Percentiles rank a stretch among this genome's conserved stretches.
These are phyloP conservation scores for Vigna mungo DNA, from an alignment of 306 rosid genomes.

Conservation along the genomic window DNA sequence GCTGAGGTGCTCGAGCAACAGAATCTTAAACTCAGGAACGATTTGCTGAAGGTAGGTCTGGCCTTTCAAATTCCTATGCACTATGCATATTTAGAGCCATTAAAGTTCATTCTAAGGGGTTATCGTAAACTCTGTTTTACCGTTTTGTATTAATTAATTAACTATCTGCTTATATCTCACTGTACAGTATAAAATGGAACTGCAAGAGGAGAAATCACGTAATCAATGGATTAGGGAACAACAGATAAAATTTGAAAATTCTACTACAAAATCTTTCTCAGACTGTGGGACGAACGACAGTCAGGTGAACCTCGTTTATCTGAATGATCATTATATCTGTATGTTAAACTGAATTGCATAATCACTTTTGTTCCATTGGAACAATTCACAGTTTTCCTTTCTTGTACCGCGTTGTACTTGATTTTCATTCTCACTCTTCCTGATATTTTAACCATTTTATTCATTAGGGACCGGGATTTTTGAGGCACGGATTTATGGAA, in stretches of 20 bases:
- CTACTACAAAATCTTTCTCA: constrained; percentile 57
- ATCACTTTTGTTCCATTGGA: constrained; percentile 16
- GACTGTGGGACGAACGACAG: constrained; percentile 54
- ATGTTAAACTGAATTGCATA: constrained; percentile 20
- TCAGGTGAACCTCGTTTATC: constrained; percentile 61
- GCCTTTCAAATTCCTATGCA: constrained; percentile 28
- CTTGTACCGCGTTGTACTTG: neutral
- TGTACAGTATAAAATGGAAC: constrained; percentile 77
- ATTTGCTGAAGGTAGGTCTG: constrained; percentile 78
- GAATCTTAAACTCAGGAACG: constrained; percentile 84
- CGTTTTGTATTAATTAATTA: constrained; percentile 17
- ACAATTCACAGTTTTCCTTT: constrained; percentile 1
- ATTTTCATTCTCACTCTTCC: constrained; percentile 20
- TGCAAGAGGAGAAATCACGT: constrained; percentile 85
- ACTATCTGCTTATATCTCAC: constrained; percentile 41
- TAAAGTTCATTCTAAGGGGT: constrained; percentile 35
- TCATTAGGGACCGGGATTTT: constrained; percentile 58
- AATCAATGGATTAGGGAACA: constrained; percentile 68
- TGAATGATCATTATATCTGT: constrained; percentile 8
- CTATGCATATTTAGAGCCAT: constrained; percentile 9
- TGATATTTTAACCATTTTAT: neutral
- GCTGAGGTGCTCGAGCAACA: constrained; percentile 92
- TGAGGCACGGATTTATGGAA: constrained; percentile 54
- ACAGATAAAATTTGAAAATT: constrained; percentile 66
- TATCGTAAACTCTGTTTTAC: neutral